A percentile compares a stretch with the other conserved stretches of the same genome.
phyloP scores from a whole-genome alignment of 805 yeast genomes.

The Naumovozyma castellii region DNA sequence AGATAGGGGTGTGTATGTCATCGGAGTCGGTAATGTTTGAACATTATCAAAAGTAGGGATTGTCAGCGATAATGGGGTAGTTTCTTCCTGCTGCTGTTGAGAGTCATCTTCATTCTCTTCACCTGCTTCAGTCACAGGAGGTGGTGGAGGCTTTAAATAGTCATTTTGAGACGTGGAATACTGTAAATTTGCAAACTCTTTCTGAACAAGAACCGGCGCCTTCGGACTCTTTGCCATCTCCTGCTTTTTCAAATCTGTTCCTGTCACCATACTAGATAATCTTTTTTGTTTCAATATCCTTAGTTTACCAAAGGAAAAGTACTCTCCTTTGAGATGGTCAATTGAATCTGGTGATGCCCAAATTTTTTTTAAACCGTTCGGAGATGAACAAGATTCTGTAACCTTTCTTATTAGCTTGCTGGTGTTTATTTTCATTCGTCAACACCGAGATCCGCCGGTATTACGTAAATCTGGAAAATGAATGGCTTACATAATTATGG shows the following conservation, averaged over 20 bases:
- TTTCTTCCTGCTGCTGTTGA: conserved; percentile 1
- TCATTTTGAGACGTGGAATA: neutral
- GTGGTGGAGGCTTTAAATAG: neutral
- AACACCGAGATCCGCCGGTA: no score
- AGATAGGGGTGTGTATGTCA: conserved; percentile 20
- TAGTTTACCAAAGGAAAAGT: no score
- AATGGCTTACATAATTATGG: no score
- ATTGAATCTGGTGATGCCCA: no score
- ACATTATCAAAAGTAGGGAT: conserved; percentile 20
- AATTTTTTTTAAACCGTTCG: no score
- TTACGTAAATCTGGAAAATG: no score
- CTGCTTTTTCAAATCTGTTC: neutral
- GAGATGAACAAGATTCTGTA: no score
- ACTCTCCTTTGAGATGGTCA: no score
- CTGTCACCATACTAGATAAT: neutral
- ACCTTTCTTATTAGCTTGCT: no score
- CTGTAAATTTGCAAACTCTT: no score
- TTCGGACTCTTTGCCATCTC: conserved; percentile 2
- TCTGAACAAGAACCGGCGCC: conserved; percentile 15
- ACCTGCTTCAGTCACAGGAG: conserved; percentile 1
- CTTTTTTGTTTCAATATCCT: no score
- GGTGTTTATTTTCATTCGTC: conserved; percentile 3
- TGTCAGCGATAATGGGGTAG: conserved; percentile 16
- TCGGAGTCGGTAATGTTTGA: conserved; percentile 26
- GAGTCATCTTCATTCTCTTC: no score